A percentile compares a stretch with the other conserved stretches of the same genome.
These are phyloP conservation scores for Thelonectria discophora DNA, from an alignment of 2,329 filamentous ascomycete genomes.

Conservation along the genomic window DNA sequence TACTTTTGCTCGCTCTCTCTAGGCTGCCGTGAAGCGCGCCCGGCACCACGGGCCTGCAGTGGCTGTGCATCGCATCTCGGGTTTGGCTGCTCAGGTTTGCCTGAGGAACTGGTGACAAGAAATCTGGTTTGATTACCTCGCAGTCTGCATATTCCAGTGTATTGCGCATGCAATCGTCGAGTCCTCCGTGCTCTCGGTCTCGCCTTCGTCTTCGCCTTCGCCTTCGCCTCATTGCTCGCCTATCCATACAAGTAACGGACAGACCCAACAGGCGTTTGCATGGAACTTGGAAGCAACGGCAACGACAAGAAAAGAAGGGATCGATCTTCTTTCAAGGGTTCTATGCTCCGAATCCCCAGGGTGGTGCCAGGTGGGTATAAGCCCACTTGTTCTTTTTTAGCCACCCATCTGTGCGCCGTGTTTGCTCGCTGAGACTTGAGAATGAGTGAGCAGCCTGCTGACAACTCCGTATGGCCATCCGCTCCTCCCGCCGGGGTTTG, in stretches of 20 bases:
- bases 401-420: neutral
- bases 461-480: conserved; percentile 3
- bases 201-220: neutral
- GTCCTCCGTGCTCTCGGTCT: neutral
- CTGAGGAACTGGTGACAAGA: neutral
- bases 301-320: neutral
- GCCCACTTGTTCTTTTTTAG: neutral
- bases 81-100: conserved; percentile 19
- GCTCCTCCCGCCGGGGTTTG: neutral
- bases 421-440: neutral
- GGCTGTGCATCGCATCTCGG: conserved; percentile 22
- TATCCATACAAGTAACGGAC: neutral
- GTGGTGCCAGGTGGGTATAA: conserved; percentile 2
- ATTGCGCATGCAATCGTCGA: neutral
- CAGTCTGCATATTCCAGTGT: neutral
- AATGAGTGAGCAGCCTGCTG: neutral
- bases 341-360: neutral
- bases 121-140: neutral
- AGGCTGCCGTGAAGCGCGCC: conserved; percentile 18
- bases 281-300: neutral
- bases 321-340: neutral
- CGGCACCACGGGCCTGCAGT: conserved; percentile 18
- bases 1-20: conserved; percentile 6
- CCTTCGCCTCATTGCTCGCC: neutral
- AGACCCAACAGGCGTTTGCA: neutral